Percentiles rank a stretch among this genome's conserved stretches.
These are phyloP conservation scores for Calonectria montana DNA, from an alignment of 2,329 filamentous ascomycete genomes.

Conservation along the genomic window DNA sequence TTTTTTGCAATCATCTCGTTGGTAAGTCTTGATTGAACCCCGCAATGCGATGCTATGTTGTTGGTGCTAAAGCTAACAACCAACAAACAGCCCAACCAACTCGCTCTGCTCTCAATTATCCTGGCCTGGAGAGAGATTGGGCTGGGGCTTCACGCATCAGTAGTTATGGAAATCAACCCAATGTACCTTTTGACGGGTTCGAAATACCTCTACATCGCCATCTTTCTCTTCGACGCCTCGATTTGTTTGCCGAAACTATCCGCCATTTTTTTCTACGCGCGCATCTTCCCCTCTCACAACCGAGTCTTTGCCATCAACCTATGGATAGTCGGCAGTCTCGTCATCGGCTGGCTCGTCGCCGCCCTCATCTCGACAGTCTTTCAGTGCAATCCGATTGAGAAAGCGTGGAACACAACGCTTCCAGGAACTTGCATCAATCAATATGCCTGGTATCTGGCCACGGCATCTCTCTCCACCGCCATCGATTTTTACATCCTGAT, in stretches of 20 bases:
- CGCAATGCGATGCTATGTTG: not conserved
- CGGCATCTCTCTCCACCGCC: not conserved
- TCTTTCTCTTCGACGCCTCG: not conserved
- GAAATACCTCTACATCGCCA: not conserved
- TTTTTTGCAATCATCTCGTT: not conserved
- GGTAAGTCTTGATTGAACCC: not conserved
- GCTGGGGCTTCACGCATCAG: not conserved
- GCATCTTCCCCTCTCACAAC: not conserved
- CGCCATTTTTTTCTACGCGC: not conserved
- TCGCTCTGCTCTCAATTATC: not conserved
- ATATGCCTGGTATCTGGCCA: not conserved
- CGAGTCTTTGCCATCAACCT: not conserved
- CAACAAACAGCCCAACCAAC: not conserved
- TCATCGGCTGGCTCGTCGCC: not conserved
- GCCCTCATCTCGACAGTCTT: not conserved
- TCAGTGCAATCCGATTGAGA: not conserved
- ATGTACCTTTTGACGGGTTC: not conserved
- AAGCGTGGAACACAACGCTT: not conserved
- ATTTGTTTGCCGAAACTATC: not conserved
- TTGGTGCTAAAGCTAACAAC: not conserved
- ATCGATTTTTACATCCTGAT: conserved; percentile 2
- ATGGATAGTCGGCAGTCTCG: not conserved
- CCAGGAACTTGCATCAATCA: not conserved
- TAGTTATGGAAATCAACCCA: not conserved
- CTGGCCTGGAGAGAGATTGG: not conserved